Evolutionary conservation across 2,329 filamentous ascomycete species (phyloP).

Genomic region (Diaporthe sp.): DNA sequence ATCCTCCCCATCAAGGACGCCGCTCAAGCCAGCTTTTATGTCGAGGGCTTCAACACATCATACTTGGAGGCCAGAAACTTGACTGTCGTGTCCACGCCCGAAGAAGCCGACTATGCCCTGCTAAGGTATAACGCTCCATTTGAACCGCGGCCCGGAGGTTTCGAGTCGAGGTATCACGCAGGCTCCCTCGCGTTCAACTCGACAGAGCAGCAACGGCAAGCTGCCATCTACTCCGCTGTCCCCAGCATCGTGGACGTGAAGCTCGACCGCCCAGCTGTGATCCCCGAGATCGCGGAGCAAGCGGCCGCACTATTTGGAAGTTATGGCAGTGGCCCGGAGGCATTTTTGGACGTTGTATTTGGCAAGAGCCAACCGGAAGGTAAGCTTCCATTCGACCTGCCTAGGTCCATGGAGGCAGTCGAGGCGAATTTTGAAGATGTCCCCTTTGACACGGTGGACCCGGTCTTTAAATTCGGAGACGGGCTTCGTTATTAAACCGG

Average conservation of each 20-base stretch:
- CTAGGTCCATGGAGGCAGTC: conserved; percentile 57
- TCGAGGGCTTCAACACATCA: conserved; percentile 9
- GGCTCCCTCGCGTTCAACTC: conserved; percentile 11
- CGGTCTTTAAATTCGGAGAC: conserved; percentile 5
- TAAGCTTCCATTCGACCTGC: conserved; percentile 61
- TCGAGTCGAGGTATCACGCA: conserved; percentile 1
- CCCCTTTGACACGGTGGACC: conserved; percentile 42
- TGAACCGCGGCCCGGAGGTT: conserved; percentile 10
- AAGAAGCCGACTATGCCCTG: conserved; percentile 19
- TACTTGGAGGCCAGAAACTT: conserved; percentile 19
- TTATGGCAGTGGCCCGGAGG: conserved; percentile 55
- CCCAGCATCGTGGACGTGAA: conserved; percentile 59
- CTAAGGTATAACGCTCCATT: conserved; percentile 17
- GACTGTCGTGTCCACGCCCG: conserved; percentile 1
- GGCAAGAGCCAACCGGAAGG: conserved; percentile 53
- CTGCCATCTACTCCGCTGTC: conserved; percentile 52
- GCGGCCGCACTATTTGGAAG: conserved; percentile 56
- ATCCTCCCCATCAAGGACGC: conserved; percentile 45
- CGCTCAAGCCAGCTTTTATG: conserved; percentile 47
- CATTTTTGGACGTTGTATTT: conserved; percentile 60
- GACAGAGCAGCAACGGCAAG: conserved; percentile 7
- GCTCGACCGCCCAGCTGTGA: conserved; percentile 57
- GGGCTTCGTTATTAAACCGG: neutral
- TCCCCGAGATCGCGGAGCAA: conserved; percentile 57
- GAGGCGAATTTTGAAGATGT: conserved; percentile 47